phyloP scores from a whole-genome alignment of 1,284 basidiomycete genomes.

The Anthracocystis walkeri region DNA sequence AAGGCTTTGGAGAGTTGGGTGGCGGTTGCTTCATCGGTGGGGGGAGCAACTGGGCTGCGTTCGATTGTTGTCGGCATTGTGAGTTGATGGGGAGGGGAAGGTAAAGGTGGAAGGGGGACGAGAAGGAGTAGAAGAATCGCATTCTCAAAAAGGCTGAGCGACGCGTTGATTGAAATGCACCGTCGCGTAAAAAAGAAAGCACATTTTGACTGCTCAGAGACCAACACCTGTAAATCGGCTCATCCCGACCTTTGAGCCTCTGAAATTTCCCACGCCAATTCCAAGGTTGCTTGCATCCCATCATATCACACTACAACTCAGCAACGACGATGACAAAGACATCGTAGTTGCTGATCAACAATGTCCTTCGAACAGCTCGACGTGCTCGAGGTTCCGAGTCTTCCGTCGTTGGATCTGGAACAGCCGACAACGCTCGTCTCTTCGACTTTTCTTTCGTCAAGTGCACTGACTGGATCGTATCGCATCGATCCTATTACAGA shows the following conservation, averaged over 20 bases:
- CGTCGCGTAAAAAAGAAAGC: conserved; percentile 26
- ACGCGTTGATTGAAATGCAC: conserved; percentile 33
- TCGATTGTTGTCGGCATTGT: conserved; percentile 35
- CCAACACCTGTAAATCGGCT: conserved; percentile 30
- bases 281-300: conserved; percentile 1
- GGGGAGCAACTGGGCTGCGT: conserved; percentile 7
- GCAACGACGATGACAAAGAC: neutral
- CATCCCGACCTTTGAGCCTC: conserved; percentile 17
- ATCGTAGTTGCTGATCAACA: conserved; percentile 4
- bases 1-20: conserved; percentile 51
- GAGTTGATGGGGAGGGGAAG: neutral
- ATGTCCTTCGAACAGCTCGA: conserved; percentile 38
- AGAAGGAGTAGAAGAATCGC: conserved; percentile 6
- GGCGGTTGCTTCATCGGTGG: neutral
- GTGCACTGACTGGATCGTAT: neutral
- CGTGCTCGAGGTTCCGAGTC: conserved; percentile 25
- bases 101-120: neutral
- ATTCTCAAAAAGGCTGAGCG: conserved; percentile 8
- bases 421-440: conserved; percentile 26
- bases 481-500: conserved; percentile 2
- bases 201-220: conserved; percentile 9
- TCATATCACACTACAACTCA: neutral
- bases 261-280: conserved; percentile 4
- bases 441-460: conserved; percentile 27
- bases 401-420: conserved; percentile 24